Base-by-base conservation (phyloP, 768 basidiomycete species). In the Boletales sp. region DNA sequence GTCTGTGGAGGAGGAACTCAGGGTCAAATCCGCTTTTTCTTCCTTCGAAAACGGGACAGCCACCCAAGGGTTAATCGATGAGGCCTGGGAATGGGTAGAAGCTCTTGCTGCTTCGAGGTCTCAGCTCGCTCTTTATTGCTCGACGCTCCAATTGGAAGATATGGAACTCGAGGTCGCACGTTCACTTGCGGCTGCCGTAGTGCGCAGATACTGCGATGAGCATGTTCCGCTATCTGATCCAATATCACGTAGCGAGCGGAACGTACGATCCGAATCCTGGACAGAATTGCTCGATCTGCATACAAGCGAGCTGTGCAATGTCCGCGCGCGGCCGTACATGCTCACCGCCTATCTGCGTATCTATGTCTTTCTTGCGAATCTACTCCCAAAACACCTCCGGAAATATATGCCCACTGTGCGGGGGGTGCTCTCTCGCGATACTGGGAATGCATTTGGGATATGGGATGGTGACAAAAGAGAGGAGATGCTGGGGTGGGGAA, bases 371-470 rank as follows among this genome's bases (percentile, higher is more conserved):
- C 64, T 86, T 40, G 68, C 71, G 24, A 67, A 72, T 36, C 60
- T 70, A 35, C 60, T 76, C 27, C 50, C 55, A 11, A 42, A 59
- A 45, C 40, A 61, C 18, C 63, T 73, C 13, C 52, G 50, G 40
- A 56, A 58, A 45, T 78, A 72, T 44, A 60, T 78, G 5, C 74
- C 69, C 10, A 72, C 73, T 9, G 72, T 81, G 30, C 78, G 84
- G n/a, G 74, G 70, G 2, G 66, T 83, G 10, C 67, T 86, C 15
- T 74, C 74, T 14, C 75, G 84, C 12, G 83, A 86, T 51, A 74
- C 77, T 19, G 83, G 84, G 18, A 86, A 86, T 53, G 75, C 81
- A 8, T 86, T 87, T 52, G 85, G 84, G 14, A 76, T 87, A 40
- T 86, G 81, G 80, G 82, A 86, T 52, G 60, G 76, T 62, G 68